Base-by-base conservation (phyloP, 2,329 filamentous ascomycete genomes). In the Colletotrichum somersetense region DNA sequence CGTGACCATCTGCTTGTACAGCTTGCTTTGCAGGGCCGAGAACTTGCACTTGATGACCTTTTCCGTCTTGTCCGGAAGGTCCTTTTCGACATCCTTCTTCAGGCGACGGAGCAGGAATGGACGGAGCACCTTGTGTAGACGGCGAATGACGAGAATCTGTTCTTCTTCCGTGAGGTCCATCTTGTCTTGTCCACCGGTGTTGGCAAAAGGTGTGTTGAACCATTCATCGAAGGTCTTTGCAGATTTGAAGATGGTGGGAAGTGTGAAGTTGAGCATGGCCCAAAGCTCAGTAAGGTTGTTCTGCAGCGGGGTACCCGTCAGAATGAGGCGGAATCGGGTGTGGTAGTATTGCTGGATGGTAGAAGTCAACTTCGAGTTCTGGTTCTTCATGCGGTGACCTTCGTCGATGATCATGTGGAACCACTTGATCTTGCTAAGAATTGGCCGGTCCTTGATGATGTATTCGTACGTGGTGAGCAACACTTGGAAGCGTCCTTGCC, bases 101-200 rank as follows among this genome's bases (percentile, higher is more conserved):
- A 99, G 87, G 91, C 96, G 96, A 85, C 96, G 94, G 67, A 99
- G 92, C 82, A 99, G 85, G 93, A 99, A 99, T 2, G 96, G 96
- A 73, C 96, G 91, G 77, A 99, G 86, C 78, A 99, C 96, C 89
- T 98, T 99, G 85, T 99, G 96, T 73, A 99, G 88, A 87, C 96
- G 96, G 80, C 95, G 93, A 88, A 99, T 99, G 78, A 99, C 95
- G 69, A 99, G 92, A 82, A 99, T 90, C 81, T 97, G 95, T 83
- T 99, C 96, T 96, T 99, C 96, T 96, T 99, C 96, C 16, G 93
- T 97, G 74, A 99, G 87, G 80, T 98, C 96, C 93, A 99, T 99
- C 87, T 96, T 97, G 83, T 99, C 96, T 83, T 98, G 96, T 52
- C 94, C 92, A 83, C 96, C 96, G 6, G 96, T 99, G 80, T 99